These are phyloP conservation scores for Phialophora expanda DNA, from an alignment of 2,329 filamentous ascomycete genomes.

Conservation along the genomic window DNA sequence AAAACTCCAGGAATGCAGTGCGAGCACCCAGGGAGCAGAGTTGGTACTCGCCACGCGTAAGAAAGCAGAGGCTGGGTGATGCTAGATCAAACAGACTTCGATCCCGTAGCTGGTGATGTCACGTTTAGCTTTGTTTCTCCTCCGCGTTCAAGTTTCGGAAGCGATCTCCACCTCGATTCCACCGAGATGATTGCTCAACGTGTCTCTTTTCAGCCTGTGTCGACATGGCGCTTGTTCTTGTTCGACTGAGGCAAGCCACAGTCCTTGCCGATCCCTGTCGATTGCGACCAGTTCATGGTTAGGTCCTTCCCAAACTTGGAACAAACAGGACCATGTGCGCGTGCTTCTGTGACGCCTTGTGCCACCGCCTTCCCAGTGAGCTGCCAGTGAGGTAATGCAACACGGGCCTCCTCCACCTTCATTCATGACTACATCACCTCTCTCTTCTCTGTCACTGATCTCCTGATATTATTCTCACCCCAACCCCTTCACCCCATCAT, in stretches of 20 bases:
- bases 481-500: neutral
- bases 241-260: slow-evolving; percentile 16
- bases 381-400: slow-evolving; percentile 25
- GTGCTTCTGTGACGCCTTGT: slow-evolving; percentile 19
- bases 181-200: slow-evolving; percentile 13
- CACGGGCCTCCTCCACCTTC: slow-evolving; percentile 10
- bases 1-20: neutral
- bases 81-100: neutral
- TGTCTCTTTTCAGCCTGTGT: slow-evolving; percentile 7
- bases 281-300: slow-evolving; percentile 11
- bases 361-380: slow-evolving; percentile 11
- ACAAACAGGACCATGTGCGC: slow-evolving; percentile 15
- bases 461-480: slow-evolving; percentile 1
- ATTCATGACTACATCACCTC: slow-evolving; percentile 29
- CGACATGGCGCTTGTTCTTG: slow-evolving; percentile 3
- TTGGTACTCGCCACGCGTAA: neutral
- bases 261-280: slow-evolving; percentile 12
- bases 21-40: neutral
- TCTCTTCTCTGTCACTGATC: neutral
- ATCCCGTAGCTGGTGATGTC: slow-evolving; percentile 17
- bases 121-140: slow-evolving; percentile 10
- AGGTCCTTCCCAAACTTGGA: slow-evolving; percentile 17
- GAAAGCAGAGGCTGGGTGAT: neutral
- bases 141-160: slow-evolving; percentile 7
- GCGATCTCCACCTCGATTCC: slow-evolving; percentile 10